A percentile compares a stretch with the other conserved stretches of the same genome.
These are phyloP conservation scores for Boletales sp. DNA, from an alignment of 768 basidiomycete genomes.

Conservation along the genomic window DNA sequence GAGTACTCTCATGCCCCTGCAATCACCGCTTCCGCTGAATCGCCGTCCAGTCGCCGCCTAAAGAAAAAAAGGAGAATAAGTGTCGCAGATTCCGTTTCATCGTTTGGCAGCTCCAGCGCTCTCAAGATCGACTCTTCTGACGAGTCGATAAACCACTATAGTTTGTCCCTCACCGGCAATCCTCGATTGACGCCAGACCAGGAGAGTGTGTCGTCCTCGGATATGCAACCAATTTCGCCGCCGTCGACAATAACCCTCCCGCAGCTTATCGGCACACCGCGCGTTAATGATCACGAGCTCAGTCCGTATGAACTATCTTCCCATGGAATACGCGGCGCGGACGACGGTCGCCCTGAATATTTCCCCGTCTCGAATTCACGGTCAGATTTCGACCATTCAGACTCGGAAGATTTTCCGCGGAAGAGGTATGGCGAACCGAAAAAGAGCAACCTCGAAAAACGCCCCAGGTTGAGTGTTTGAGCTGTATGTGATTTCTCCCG, in stretches of 20 bases:
- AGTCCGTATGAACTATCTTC: constrained; percentile 26
- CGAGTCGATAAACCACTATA: constrained; percentile 14
- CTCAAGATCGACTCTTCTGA: constrained; percentile 24
- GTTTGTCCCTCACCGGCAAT: constrained; percentile 25
- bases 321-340: constrained; percentile 13
- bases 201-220: constrained; percentile 31
- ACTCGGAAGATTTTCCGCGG: constrained; percentile 21
- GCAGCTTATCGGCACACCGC: constrained; percentile 25
- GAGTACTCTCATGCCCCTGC: constrained; percentile 34
- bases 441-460: constrained; percentile 24
- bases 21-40: constrained; percentile 28
- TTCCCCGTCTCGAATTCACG: constrained; percentile 34
- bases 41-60: constrained; percentile 25
- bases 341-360: constrained; percentile 30
- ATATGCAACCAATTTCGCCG: constrained; percentile 31
- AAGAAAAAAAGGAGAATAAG: constrained; percentile 36
- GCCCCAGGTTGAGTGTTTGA: constrained; percentile 26
- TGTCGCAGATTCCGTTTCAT: constrained; percentile 34
- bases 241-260: constrained; percentile 26
- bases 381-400: constrained; percentile 31
- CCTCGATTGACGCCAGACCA: constrained; percentile 31
- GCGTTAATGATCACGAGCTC: constrained; percentile 20
- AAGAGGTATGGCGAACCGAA: constrained; percentile 21
- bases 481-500: constrained; percentile 3
- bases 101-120: constrained; percentile 28